These are phyloP conservation scores for Papilionanthe hybrid DNA, from an alignment of 116 monocot species.

Conservation along the genomic window DNA sequence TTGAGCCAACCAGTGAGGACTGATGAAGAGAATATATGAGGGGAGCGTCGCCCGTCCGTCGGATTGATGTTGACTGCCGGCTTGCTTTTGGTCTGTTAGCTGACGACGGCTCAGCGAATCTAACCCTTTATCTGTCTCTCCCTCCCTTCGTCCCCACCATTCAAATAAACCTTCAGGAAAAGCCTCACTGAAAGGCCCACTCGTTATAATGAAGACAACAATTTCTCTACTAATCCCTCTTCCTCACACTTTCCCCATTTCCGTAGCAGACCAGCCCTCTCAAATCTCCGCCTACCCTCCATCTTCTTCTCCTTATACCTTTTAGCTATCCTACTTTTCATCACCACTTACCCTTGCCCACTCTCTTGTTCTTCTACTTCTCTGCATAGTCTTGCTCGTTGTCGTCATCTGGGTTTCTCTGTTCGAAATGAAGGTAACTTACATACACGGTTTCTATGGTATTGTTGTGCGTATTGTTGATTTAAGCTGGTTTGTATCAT, in stretches of 20 bases:
- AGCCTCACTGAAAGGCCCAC: too few species aligned
- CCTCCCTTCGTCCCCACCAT: not conserved
- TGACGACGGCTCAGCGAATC: not conserved
- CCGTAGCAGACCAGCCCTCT: constrained; percentile 3
- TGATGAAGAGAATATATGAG: too few species aligned
- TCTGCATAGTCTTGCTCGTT: not conserved
- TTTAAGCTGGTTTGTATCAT: not conserved
- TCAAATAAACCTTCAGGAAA: too few species aligned
- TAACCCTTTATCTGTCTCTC: too few species aligned
- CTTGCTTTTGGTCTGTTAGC: not conserved
- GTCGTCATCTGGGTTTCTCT: not conserved
- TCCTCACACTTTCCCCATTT: constrained; percentile 5
- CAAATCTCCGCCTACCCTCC: not conserved
- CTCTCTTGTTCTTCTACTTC: not conserved
- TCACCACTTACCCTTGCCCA: not conserved
- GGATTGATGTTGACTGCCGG: not conserved
- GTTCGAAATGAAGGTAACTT: constrained; percentile 11
- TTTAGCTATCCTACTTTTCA: not conserved
- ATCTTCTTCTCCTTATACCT: not conserved
- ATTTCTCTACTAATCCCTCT: not conserved
- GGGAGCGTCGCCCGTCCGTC: too few species aligned
- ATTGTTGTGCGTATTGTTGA: not conserved
- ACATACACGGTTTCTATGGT: not conserved
- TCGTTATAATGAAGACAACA: not conserved
- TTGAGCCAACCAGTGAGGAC: too few species aligned